Base-by-base conservation (phyloP, 495 filamentous ascomycete genomes). In the Parmelia sp. region DNA sequence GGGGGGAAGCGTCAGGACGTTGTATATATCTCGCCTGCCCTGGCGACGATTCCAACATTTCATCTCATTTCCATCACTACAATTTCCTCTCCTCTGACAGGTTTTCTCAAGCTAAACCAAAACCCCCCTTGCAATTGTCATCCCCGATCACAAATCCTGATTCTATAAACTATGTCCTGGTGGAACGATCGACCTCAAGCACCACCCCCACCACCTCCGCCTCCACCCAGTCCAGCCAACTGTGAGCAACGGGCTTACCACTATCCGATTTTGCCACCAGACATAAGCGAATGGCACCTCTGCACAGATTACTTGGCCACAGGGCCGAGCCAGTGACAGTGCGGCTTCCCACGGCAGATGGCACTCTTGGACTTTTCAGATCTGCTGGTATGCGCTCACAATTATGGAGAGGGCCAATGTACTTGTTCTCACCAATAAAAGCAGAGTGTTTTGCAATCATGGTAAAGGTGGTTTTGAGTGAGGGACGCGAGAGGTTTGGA, bases 151-250 rank as follows among this genome's bases (percentile, higher is more conserved):
- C 49, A 21, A 35, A 23, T 19, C 40, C 19, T 21, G 17, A 25
- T 27, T 29, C 44, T 29, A 57, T 31, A 60, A 19, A 29, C 37
- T 29, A 60, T 35, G 45, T 21, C 45, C 58, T 33, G 31, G 44
- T 37, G 37, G 45, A 29, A 21, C 31, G 58, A 65, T 51, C 57
- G 66, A 29, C 66, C 66, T 31, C 23, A 60, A 25, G 17, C 45
- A 57, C 66, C 66, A 42, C 62, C 44, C 37, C 27, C 62, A 27
- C 66, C 66, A 33, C 64, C 64, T 29, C 33, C 61, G 17, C 66
- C 66, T 39, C 66, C 66, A 47, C 65, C 65, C n/a, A 68, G 66
- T 61, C 61, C 66, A 15, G n/a, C 35, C 6, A 62, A 49, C 39
- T 27, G 25, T 17, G 31, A 15, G 14, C 21, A 35, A 57, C 12